A percentile compares a stretch with the other conserved stretches of the same genome.
Conservation (phyloP, 257 asterid species). For the Capsicum chinense region DNA sequence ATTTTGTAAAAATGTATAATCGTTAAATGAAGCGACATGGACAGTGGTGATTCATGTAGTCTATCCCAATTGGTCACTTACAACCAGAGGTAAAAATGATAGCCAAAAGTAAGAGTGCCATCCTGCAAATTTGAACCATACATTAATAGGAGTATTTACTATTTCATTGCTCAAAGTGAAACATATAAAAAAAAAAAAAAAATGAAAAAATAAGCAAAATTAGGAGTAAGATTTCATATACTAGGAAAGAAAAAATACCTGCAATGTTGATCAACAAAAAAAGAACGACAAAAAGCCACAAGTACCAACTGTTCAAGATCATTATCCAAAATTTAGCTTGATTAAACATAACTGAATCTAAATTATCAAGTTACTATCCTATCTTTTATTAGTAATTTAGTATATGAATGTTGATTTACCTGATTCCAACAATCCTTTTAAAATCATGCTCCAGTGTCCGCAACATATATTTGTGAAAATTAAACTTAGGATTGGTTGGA, state of each 20-base stretch:
- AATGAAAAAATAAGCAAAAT: background rate
- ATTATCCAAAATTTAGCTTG: conserved; percentile 24
- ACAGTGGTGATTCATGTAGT: background rate
- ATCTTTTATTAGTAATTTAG: background rate
- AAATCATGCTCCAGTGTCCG: conserved; percentile 80
- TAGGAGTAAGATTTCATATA: too few relatives aligned
- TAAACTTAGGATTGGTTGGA: conserved; percentile 50
- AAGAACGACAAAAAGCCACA: conserved; percentile 85
- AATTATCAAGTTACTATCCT: background rate
- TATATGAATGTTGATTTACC: conserved; percentile 44
- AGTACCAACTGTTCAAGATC: conserved; percentile 70
- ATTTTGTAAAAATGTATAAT: background rate
- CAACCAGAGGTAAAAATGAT: conserved; percentile 77
- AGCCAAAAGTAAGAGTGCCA: conserved; percentile 94
- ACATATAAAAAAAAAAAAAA: background rate
- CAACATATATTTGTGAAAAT: conserved; percentile 76
- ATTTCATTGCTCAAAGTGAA: background rate
- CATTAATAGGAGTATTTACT: conserved; percentile 10
- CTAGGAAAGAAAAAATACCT: conserved; percentile 50
- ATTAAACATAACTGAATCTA: background rate
- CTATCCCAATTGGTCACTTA: conserved; percentile 40
- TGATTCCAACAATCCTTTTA: conserved; percentile 80
- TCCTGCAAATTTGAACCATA: conserved; percentile 55
- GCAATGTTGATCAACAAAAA: conserved; percentile 78
- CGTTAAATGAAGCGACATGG: background rate